Conservation (phyloP, 495 filamentous ascomycete species). For the Neurospora sp. region DNA sequence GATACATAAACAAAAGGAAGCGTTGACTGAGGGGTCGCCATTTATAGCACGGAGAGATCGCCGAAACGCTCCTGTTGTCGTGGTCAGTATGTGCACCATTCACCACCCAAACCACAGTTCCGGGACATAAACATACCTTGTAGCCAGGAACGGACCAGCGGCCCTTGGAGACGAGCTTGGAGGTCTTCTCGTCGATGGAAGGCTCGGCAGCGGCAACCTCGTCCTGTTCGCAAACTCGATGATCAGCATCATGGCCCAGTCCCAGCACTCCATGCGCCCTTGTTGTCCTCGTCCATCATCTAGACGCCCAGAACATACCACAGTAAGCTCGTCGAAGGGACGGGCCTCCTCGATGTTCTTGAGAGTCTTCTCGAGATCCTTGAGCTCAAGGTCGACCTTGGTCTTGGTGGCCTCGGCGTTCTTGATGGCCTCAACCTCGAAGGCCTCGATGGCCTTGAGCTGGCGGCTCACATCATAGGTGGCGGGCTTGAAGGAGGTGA, state of each 20-base stretch:
- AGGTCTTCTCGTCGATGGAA: conserved; percentile 90
- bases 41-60: conserved; percentile 85
- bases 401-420: conserved; percentile 92
- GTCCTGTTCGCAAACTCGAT: conserved; percentile 46
- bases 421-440: conserved; percentile 94
- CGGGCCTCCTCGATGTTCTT: conserved; percentile 94
- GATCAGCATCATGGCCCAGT: conserved; percentile 9
- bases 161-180: conserved; percentile 87
- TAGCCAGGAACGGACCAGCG: conserved; percentile 97
- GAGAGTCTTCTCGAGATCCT: conserved; percentile 84
- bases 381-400: conserved; percentile 85
- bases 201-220: conserved; percentile 87
- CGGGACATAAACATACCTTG: conserved; percentile 58
- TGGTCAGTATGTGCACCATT: conserved; percentile 6
- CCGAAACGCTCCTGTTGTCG: conserved; percentile 85
- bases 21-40: conserved; percentile 11
- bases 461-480: conserved; percentile 85
- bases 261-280: neutral
- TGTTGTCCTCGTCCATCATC: neutral
- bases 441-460: conserved; percentile 94
- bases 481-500: conserved; percentile 78
- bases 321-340: conserved; percentile 94
- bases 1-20: conserved; percentile 44
- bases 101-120: neutral
- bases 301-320: conserved; percentile 49